Evolutionary conservation across 805 yeast species (phyloP).

Genomic region (Suhomyces emberorum): DNA sequence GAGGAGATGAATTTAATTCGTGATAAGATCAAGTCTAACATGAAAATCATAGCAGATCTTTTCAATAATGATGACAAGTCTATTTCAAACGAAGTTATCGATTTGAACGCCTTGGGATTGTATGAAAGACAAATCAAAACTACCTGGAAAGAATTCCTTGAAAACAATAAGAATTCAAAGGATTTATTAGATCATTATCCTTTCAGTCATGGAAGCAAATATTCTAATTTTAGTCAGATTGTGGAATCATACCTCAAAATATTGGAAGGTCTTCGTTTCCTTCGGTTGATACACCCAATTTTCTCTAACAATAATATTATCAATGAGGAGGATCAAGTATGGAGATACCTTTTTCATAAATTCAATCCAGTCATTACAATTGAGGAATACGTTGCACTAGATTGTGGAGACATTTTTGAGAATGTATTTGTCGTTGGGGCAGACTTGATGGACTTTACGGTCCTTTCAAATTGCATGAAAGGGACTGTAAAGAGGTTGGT

Average conservation of each 20-base stretch:
- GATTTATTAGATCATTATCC: slow-evolving; percentile 5
- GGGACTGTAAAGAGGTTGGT: slow-evolving; percentile 6
- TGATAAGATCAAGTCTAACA: background rate
- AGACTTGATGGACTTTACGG: slow-evolving; percentile 6
- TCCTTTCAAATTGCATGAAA: slow-evolving; percentile 4
- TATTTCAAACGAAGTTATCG: slow-evolving; percentile 11
- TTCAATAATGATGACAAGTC: slow-evolving; percentile 17
- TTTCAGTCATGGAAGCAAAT: slow-evolving; percentile 4
- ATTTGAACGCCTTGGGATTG: slow-evolving; percentile 5
- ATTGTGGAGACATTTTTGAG: background rate
- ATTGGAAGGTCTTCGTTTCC: too few species aligned
- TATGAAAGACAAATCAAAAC: slow-evolving; percentile 9
- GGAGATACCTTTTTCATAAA: slow-evolving; percentile 8
- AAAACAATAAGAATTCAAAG: background rate
- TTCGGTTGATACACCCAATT: too few species aligned
- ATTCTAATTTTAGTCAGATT: too few species aligned
- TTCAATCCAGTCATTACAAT: slow-evolving; percentile 8
- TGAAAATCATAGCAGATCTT: slow-evolving; percentile 26
- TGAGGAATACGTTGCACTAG: slow-evolving; percentile 9
- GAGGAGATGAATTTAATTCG: slow-evolving; percentile 4
- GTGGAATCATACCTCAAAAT: too few species aligned
- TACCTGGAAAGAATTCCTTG: slow-evolving; percentile 8
- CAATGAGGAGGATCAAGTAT: slow-evolving; percentile 3
- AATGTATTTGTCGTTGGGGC: slow-evolving; percentile 9
- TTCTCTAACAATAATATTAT: background rate